Evolutionary conservation across 331 rosid species (phyloP).

Genomic region (Acacia pycnantha): DNA sequence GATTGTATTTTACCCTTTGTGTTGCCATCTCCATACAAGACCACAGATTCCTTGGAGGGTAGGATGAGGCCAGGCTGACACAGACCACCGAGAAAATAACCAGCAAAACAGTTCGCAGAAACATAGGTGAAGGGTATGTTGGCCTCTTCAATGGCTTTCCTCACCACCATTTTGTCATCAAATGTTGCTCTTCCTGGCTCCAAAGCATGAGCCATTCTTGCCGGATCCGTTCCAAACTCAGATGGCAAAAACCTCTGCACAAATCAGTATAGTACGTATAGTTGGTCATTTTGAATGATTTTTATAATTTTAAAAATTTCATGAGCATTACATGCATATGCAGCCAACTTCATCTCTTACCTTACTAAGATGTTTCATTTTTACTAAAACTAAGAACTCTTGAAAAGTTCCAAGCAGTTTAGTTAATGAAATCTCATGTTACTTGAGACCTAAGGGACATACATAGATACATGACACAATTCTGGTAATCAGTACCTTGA

Average conservation of each 20-base stretch:
- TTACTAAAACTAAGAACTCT: not conserved
- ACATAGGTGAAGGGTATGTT: constrained; percentile 63
- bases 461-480: not conserved
- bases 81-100: constrained; percentile 67
- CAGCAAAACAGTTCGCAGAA: constrained; percentile 70
- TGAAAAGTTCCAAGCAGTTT: not conserved
- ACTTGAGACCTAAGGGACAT: not conserved
- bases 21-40: constrained; percentile 66
- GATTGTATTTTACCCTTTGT: constrained; percentile 39
- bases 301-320: not conserved
- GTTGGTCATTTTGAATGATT: not conserved
- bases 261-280: not conserved
- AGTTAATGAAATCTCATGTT: not conserved
- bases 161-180: constrained; percentile 74
- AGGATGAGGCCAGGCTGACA: constrained; percentile 58
- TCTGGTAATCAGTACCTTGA: constrained; percentile 48
- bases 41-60: constrained; percentile 56
- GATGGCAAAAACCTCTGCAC: constrained; percentile 73
- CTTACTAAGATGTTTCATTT: not conserved
- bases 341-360: too few relatives aligned
- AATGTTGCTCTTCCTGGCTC: constrained; percentile 71
- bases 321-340: not conserved
- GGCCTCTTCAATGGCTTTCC: constrained; percentile 67
- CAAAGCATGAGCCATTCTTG: constrained; percentile 62
- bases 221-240: constrained; percentile 71